phyloP scores from a whole-genome alignment of 2,329 filamentous ascomycete species.

The Colletotrichum sp. region DNA sequence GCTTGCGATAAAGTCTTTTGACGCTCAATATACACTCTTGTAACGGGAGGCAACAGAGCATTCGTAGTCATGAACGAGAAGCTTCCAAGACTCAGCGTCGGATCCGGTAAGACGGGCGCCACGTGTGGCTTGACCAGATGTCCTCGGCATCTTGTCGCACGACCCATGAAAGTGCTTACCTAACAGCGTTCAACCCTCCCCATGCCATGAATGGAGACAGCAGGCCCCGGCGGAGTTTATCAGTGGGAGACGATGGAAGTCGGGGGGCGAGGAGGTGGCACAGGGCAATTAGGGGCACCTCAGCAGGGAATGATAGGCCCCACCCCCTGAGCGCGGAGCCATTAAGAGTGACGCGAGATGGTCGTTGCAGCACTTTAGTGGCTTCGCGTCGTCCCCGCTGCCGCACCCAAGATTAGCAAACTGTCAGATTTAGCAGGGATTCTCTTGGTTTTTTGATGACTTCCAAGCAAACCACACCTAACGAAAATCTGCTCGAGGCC shows the following conservation, averaged over 20 bases:
- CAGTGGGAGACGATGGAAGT: neutral
- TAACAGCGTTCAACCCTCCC: neutral
- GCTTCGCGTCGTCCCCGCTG: conserved; percentile 11
- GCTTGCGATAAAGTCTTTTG: neutral
- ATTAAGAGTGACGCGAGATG: conserved; percentile 12
- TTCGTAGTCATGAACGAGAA: conserved; percentile 16
- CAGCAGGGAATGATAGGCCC: conserved; percentile 1
- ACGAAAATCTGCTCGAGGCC: conserved; percentile 3
- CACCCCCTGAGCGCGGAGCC: conserved; percentile 12
- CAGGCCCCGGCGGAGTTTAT: neutral
- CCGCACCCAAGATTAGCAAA: conserved; percentile 19
- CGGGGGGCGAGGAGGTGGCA: neutral
- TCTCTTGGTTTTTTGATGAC: conserved; percentile 4
- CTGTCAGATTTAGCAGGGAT: conserved; percentile 16
- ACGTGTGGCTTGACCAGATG: neutral
- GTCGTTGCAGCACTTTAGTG: conserved; percentile 7
- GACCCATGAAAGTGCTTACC: neutral
- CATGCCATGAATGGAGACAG: neutral
- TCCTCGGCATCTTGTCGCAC: neutral
- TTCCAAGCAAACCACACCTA: conserved; percentile 18
- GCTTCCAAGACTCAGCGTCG: conserved; percentile 6
- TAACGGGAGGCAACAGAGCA: conserved; percentile 7
- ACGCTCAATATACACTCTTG: neutral
- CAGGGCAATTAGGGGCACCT: conserved; percentile 1
- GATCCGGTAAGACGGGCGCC: conserved; percentile 1